Percentiles rank a stretch among this genome's conserved stretches.
Evolutionary conservation across 1,284 basidiomycete genomes (phyloP).

Genomic region (Leucoagaricus sp.): DNA sequence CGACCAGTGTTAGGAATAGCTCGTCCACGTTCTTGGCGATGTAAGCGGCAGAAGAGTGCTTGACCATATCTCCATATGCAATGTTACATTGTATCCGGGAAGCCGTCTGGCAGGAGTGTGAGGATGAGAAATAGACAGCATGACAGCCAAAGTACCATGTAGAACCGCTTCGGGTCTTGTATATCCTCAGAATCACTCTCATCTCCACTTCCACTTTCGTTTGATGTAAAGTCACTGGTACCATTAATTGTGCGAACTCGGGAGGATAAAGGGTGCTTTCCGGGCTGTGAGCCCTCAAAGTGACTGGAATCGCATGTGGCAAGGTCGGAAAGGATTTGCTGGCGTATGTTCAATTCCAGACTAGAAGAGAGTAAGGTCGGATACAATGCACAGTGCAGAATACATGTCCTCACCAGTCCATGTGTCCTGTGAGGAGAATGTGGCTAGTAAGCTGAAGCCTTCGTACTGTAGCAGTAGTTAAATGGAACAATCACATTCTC

Average conservation of each 20-base stretch:
- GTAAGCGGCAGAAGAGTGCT: slow-evolving; percentile 59
- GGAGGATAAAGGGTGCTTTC: slow-evolving; percentile 60
- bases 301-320: slow-evolving; percentile 52
- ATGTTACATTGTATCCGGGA: slow-evolving; percentile 75
- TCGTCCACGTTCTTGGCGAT: slow-evolving; percentile 50
- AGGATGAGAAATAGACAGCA: background rate
- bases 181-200: slow-evolving; percentile 7
- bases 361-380: slow-evolving; percentile 32
- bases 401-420: slow-evolving; percentile 13
- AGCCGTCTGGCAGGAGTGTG: slow-evolving; percentile 45
- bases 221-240: slow-evolving; percentile 17
- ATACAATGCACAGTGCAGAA: no score
- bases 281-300: slow-evolving; percentile 26
- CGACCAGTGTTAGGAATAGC: slow-evolving; percentile 57
- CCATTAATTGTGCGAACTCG: slow-evolving; percentile 50
- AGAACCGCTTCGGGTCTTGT: slow-evolving; percentile 38
- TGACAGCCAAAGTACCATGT: slow-evolving; percentile 51
- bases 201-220: slow-evolving; percentile 25
- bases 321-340: slow-evolving; percentile 79
- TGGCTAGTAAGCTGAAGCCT: background rate
- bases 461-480: background rate
- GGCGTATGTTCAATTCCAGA: slow-evolving; percentile 78
- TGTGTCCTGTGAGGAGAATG: background rate
- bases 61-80: slow-evolving; percentile 73
- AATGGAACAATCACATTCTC: background rate